These are phyloP conservation scores for Borovskyia barvae DNA, from an alignment of 208 protist species.

Conservation along the genomic window DNA sequence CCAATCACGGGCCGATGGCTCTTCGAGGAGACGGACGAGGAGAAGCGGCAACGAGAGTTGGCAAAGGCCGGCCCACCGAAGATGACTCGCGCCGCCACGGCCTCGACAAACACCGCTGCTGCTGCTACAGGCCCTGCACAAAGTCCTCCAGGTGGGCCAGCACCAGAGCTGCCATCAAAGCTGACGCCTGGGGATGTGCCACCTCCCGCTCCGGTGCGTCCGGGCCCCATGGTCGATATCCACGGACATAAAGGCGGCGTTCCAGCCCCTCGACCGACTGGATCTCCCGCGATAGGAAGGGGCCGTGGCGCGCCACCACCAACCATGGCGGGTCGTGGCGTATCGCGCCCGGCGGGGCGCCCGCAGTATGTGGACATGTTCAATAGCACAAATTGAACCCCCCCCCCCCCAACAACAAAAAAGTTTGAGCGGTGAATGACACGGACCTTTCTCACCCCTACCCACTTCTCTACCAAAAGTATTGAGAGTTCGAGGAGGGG, in stretches of 20 bases:
- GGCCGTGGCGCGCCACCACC: slow-evolving; percentile 21
- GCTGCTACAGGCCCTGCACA: not conserved
- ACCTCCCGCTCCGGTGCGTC: too few relatives aligned
- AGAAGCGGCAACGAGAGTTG: slow-evolving; percentile 64
- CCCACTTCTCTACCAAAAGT: too few relatives aligned
- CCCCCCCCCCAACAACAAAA: too few relatives aligned
- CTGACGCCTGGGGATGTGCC: not conserved
- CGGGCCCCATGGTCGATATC: too few relatives aligned
- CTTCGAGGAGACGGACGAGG: slow-evolving; percentile 82
- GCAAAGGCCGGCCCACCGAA: slow-evolving; percentile 69
- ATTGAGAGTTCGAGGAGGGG: too few relatives aligned
- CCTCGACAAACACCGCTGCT: not conserved
- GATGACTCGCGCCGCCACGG: slow-evolving; percentile 15
- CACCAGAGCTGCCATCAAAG: too few relatives aligned
- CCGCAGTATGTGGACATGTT: slow-evolving; percentile 86
- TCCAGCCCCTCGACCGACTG: slow-evolving; percentile 1
- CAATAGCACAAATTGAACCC: slow-evolving; percentile 31
- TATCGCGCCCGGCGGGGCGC: slow-evolving; percentile 13
- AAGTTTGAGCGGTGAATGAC: not conserved
- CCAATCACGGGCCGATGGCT: slow-evolving; percentile 70
- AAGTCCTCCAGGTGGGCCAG: too few relatives aligned
- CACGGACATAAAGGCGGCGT: not conserved
- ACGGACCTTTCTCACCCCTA: too few relatives aligned
- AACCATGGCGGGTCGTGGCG: slow-evolving; percentile 16
- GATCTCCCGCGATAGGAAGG: not conserved